Conservation (phyloP, 768 basidiomycete species). For the Pleurotus tuber-regium region DNA sequence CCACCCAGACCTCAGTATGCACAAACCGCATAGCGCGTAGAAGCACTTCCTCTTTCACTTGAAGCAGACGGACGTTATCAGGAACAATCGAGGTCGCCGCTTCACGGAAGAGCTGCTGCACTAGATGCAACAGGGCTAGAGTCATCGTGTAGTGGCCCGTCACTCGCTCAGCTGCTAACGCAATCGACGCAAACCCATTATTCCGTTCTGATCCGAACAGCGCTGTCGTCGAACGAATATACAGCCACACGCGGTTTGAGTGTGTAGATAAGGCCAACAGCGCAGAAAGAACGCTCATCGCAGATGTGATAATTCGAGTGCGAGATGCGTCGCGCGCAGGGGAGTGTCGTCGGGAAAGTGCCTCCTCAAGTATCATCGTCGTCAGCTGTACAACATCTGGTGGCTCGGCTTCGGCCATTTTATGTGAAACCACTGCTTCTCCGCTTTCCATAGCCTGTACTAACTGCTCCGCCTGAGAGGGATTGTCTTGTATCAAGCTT, state of each 20-base stretch:
- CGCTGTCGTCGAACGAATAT: constrained; percentile 73
- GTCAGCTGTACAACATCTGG: constrained; percentile 79
- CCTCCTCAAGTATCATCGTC: constrained; percentile 79
- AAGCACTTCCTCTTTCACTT: constrained; percentile 83
- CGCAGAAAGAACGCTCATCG: constrained; percentile 78
- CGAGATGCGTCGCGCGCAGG: constrained; percentile 40
- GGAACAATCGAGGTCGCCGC: constrained; percentile 57
- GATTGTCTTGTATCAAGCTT: constrained; percentile 71
- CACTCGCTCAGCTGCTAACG: constrained; percentile 68
- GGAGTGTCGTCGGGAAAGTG: constrained; percentile 54
- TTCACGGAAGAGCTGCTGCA: constrained; percentile 73
- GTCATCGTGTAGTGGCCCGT: constrained; percentile 83
- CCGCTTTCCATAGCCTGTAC: constrained; percentile 66
- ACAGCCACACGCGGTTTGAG: constrained; percentile 86
- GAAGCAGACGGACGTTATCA: constrained; percentile 58
- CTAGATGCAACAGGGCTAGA: constrained; percentile 70
- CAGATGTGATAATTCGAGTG: constrained; percentile 70
- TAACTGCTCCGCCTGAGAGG: constrained; percentile 58
- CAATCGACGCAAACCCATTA: constrained; percentile 57
- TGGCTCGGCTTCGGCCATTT: constrained; percentile 49
- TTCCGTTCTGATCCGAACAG: constrained; percentile 68
- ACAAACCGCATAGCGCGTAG: constrained; percentile 75
- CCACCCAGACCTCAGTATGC: constrained; percentile 86
- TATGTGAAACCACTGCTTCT: constrained; percentile 49
- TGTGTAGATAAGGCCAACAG: constrained; percentile 71